Conservation (phyloP, 345 rosid species). For the Brassica napus region Da-Ae NC_063442.1:10350001-10350500, state of each 20-base stretch:
- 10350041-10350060: neutral
- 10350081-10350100: no score
- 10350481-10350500: slow-evolving; percentile 36
- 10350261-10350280: slow-evolving; percentile 7
- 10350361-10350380: neutral
- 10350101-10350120: slow-evolving; percentile 1
- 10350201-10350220: slow-evolving; percentile 6
- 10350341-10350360: neutral
- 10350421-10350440: neutral
- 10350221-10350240: slow-evolving; percentile 39
- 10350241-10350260: slow-evolving; percentile 23
- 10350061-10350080: no score
- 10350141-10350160: slow-evolving; percentile 16
- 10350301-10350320: neutral
- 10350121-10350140: slow-evolving; percentile 41
- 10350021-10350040: neutral
- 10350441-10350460: neutral
- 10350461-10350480: neutral
- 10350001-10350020: neutral
- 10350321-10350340: neutral
- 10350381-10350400: slow-evolving; percentile 27
- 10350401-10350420: slow-evolving; percentile 29
- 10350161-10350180: neutral
- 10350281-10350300: neutral
- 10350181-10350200: neutral